Evolutionary conservation across 108 stramenopile genomes (phyloP), one percentile per base, ranked within the genome.

Genomic region (Cyclotella kingstonii): DNA sequence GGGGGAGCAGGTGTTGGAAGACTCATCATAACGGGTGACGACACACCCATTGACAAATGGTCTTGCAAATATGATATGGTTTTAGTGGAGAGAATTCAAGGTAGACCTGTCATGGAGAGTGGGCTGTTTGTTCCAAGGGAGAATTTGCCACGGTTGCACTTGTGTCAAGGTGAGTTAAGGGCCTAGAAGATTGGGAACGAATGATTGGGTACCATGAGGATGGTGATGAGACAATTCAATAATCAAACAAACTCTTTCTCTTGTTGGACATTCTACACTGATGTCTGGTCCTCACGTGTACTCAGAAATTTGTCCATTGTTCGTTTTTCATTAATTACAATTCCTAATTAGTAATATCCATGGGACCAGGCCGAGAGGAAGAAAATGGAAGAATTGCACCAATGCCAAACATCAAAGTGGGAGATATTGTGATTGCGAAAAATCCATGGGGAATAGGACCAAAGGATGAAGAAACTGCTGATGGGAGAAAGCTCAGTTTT

Each of bases 371-470:
- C 5, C 76, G 86, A 35, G 90, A 92, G 66, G 87, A 87, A 75
- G 90, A 92, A 72, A 89, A 92, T 67, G 90, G 90, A 17, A 49
- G 47, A 28, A 70, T 91, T 52, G 80, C 84, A 48, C 81, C 87
- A 8, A 84, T 91, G 84, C 81, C 86, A 33, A 54, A 83, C 47
- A 71, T 93, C n/a, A 53, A 87, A 76, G 70, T 76, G 0, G 93
- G 93, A 9, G 88, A 87, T 68, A 40, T 87, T 5, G 80, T 94
- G 0, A 75, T 91, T 60, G 86, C 87, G 17, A 94, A 94, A 58
- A 83, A 94, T 78, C 93, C 93, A 18, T 94, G 93, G 93, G 93
- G 93, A 29, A 94, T 94, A 42, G 93, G 93, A 41, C 93, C 93
- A 31, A 94, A 90, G 45, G 93, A 94, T 60, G 93, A 94, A 60